Evolutionary conservation across 75 land plant species (phyloP).

Genomic region (Sequoia sempervirens): DNA sequence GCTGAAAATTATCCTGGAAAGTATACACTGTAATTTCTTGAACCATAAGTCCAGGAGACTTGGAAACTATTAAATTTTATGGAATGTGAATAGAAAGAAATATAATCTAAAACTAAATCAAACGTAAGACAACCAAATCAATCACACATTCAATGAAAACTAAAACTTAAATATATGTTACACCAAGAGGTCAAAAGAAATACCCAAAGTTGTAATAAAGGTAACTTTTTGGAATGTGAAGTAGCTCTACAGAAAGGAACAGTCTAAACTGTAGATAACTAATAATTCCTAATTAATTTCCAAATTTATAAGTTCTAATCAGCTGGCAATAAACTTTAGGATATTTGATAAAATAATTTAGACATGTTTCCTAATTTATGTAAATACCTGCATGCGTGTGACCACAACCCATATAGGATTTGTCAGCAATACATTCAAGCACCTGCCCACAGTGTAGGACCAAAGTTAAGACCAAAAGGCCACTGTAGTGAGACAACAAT

Average conservation of each 20-base stretch:
- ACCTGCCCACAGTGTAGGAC: slow-evolving; percentile 22
- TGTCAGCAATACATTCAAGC: slow-evolving; percentile 59
- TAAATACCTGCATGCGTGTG: slow-evolving; percentile 65
- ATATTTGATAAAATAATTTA: neutral
- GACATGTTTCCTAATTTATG: neutral
- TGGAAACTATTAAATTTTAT: neutral
- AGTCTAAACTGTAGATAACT: neutral
- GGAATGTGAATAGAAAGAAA: neutral
- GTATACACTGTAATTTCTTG: neutral
- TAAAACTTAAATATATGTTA: neutral
- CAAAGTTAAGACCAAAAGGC: neutral
- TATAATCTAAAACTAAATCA: neutral
- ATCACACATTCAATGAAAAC: neutral
- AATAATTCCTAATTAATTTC: neutral
- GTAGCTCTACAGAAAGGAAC: neutral
- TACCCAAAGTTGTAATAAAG: neutral
- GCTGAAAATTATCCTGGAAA: neutral
- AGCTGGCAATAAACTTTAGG: neutral
- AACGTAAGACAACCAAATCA: slow-evolving; percentile 1
- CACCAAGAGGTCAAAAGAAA: neutral
- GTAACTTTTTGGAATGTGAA: neutral
- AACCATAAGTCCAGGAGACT: neutral
- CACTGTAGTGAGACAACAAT: neutral
- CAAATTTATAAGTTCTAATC: neutral
- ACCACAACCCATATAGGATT: slow-evolving; percentile 75